phyloP scores from a whole-genome alignment of 2,329 filamentous ascomycete genomes.

The Byssochlamys sp. region DNA sequence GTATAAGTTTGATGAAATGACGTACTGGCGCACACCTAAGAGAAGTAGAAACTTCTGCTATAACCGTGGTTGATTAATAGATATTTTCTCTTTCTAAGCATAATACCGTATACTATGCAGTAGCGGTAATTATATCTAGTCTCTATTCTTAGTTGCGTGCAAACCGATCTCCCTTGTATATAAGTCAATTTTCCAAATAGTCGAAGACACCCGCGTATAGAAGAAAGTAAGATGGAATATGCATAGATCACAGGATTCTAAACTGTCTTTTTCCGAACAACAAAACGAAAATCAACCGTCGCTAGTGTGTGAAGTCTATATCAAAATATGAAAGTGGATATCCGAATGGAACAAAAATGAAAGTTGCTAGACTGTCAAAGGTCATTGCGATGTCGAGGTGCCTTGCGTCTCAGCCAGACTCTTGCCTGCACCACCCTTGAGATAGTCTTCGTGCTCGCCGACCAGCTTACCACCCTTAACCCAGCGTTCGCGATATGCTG shows the following conservation, averaged over 20 bases:
- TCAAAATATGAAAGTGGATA: neutral
- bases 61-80: too few relatives aligned
- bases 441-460: constrained; percentile 77
- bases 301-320: neutral
- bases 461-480: constrained; percentile 66
- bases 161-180: neutral
- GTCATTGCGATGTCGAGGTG: neutral
- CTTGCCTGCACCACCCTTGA: constrained; percentile 56
- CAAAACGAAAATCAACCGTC: neutral
- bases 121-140: neutral
- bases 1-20: too few relatives aligned
- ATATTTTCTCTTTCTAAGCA: too few relatives aligned
- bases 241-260: neutral
- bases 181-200: neutral
- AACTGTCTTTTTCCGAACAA: neutral
- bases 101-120: neutral
- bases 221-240: neutral
- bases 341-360: neutral
- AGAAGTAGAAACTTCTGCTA: too few relatives aligned
- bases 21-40: too few relatives aligned
- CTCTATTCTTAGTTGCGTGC: neutral
- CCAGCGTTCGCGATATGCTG: constrained; percentile 62
- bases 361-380: neutral
- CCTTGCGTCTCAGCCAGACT: constrained; percentile 19
- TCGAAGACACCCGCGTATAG: neutral